Conservation (phyloP, 805 yeast species). For the Candida chauliodis region DNA sequence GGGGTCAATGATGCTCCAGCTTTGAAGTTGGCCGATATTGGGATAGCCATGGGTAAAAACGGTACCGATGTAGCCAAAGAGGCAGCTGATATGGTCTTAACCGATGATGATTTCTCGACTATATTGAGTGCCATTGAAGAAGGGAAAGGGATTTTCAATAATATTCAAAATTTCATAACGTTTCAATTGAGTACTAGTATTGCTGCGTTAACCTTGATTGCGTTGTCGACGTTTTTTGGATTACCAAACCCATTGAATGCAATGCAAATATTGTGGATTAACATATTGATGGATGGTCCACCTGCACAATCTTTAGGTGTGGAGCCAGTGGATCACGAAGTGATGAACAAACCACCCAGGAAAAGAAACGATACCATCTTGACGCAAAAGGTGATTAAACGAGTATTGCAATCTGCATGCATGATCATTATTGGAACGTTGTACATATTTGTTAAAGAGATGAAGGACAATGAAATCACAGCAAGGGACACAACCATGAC, state of each 20-base stretch:
- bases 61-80: constrained; percentile 99
- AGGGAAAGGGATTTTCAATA: constrained; percentile 95
- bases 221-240: constrained; percentile 79
- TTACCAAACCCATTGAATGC: constrained; percentile 94
- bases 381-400: constrained; percentile 61
- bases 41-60: constrained; percentile 88
- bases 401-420: constrained; percentile 73
- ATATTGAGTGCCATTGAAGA: constrained; percentile 92
- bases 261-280: constrained; percentile 98
- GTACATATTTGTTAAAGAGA: constrained; percentile 79
- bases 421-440: constrained; percentile 84
- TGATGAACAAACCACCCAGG: constrained; percentile 96
- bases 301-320: constrained; percentile 98
- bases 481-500: constrained; percentile 99
- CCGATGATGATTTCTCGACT: constrained; percentile 95
- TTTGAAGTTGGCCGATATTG: constrained; percentile 89
- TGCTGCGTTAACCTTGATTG: constrained; percentile 88
- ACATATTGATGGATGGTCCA: constrained; percentile 97
- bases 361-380: constrained; percentile 80
- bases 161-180: constrained; percentile 90
- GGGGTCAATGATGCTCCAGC: constrained; percentile 99
- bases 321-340: constrained; percentile 94
- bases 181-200: constrained; percentile 95
- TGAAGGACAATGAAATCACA: constrained; percentile 79
- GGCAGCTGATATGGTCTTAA: constrained; percentile 95